Base-by-base conservation (phyloP, 148 eudicot species). In the Diospyros kaki region DNA sequence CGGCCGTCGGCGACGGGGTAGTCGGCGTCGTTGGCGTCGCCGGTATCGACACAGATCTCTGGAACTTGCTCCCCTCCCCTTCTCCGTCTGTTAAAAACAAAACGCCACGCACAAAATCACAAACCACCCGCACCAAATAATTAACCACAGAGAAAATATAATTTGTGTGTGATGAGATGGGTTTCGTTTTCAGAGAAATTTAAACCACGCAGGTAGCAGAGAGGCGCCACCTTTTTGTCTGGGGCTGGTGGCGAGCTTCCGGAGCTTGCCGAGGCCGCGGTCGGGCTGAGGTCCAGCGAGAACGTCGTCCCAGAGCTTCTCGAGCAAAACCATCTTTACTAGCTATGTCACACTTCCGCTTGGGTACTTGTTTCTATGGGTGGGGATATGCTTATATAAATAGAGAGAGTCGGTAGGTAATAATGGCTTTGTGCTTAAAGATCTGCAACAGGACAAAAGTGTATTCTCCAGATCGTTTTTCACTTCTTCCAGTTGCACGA, bases 261-360 rank as follows among this genome's bases (percentile, higher is more conserved):
- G 79, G 68, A 87, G 89, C 76, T 89, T 86, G 81, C 68, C 88
- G 39, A 91, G 89, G 69, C 89, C 96, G 58, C 75, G 86, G 5
- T 83, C 83, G 56, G 90, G 93, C 44, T 73, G 86, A 41, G 93
- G 96, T 44, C 93, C 96, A 17, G 91, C 96, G 0, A 84, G 78
- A 4, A 87, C 87, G 66, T 91, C 96, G 53, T 91, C 96, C 96
- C 96, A 91, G 1, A 91, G 79, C 75, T 87, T 85, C n/a, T 89
- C 90, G 38, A 89, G 80, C 77, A 89, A 69, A 75, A 78, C 87
- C 89, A 85, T 85, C 67, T 84, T 69, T 38, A 18, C 58, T 52
- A 14, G 38, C 46, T 76, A 11, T 46, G 53, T 46, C 50, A 39
- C 40, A 44, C 17, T 73, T 14, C 45, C 64, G 28, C 55, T 45